Base-by-base conservation (phyloP, 1,139 yeast genomes). In the Candida sojae region DNA sequence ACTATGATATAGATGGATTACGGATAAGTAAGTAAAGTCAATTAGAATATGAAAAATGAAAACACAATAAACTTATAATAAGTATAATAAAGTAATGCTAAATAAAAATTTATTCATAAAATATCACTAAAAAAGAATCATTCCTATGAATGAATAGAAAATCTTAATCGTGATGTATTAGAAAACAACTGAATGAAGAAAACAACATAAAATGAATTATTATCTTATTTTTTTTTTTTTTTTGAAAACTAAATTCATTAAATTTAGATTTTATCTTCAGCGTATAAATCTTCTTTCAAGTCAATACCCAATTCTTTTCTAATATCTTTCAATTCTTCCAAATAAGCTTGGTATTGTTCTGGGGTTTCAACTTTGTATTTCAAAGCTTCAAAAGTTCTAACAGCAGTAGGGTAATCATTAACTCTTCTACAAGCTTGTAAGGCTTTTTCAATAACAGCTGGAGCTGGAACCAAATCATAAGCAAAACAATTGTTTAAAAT, bases 341-440 rank as follows among this genome's bases (percentile, higher is more conserved):
- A 84, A 80, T 93, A 93, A 59, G 97, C 97, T 63, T 86, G 82
- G 81, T 93, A 93, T 77, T 92, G 98, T 62, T 86, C 86, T 68
- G 83, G 85, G 77, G 86, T 89, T 73, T 92, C 97, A 57, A 93
- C 98, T 81, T 93, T 93, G 83, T 84, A 89, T 73, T 88, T 89
- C 71, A 93, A 83, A 58, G 90, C 88, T 78, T 93, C 99, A 63
- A 93, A 93, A 53, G 96, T 96, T 77, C 99, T 88, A 61, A 92
- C 95, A 51, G 99, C 99, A 54, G 98, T 92, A 54, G 99, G 97
- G 77, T 89, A 89, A 77, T 93, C 99, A 73, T 95, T 91, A 59
- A 93, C 98, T 77, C 99, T 89, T 84, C 99, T 91, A 65, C 98
- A 93, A 47, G 99, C 99, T 76, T 88, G 86, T 69, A 93, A 83